Base-by-base conservation (phyloP, 2,329 filamentous ascomycete species). In the Penicillium sp. region DNA sequence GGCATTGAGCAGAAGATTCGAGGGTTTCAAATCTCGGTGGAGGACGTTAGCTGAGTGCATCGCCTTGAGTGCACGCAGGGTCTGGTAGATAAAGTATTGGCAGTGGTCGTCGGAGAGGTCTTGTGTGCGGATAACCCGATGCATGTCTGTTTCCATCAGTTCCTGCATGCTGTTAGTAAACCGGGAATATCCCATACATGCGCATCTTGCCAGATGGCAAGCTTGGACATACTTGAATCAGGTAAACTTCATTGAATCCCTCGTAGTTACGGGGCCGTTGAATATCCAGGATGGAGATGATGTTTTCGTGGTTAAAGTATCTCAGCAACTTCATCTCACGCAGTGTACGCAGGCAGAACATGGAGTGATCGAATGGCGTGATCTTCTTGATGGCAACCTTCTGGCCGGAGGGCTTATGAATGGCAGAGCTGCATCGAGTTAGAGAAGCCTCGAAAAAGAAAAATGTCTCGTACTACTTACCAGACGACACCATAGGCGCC, bases 301-400 rank as follows among this genome's bases (percentile, higher is more conserved):
- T 97, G 79, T 99, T 99, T 79, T 99, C 94, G 75, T 99, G 94
- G 80, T 97, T 99, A 82, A 99, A 99, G 79, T 99, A 97, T 70
- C 94, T 86, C 70, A 99, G 81, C 57, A 99, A 84, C 85, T 99
- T 99, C 94, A 99, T 99, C 80, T 99, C 94, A 76, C 94, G 92
- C 65, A 99, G 82, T 1, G 94, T 99, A 75, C 94, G 85, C 70
- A 99, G 81, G 76, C 93, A 97, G 83, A 97, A 97, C 92, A 97
- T 97, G 74, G 92, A 96, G 76, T 97, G 94, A 72, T 99, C 94
- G 77, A 99, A 99, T 6, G 94, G 94, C 0, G 92, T 97, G 71
- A 99, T 99, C 85, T 99, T 99, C 84, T 99, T 99, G 83, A 99
- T 99, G 60, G 94, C 94, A 59, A 99, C 94, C 79, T 97, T 97